A percentile compares a stretch with the other conserved stretches of the same genome.
These are phyloP conservation scores for Leishmania lainsoni DNA, from an alignment of 208 protist species.

Conservation along the genomic window DNA sequence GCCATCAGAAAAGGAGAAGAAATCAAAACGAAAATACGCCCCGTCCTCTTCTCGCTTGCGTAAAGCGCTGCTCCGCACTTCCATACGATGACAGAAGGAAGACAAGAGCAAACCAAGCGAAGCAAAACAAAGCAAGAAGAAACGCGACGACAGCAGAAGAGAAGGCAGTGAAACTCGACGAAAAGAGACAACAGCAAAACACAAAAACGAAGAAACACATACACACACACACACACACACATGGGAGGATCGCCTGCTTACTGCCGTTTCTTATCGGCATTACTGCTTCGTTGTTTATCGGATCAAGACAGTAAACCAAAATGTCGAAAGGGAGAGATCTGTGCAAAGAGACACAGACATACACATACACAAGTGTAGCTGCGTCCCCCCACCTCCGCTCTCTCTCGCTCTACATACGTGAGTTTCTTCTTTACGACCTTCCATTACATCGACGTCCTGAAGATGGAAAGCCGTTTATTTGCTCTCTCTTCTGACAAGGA, in stretches of 20 bases:
- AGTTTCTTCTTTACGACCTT: neutral
- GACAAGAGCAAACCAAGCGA: neutral
- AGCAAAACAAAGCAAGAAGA: neutral
- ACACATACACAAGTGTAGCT: neutral
- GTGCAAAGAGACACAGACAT: neutral
- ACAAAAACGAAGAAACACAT: neutral
- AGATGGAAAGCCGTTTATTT: neutral
- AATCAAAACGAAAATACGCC: neutral
- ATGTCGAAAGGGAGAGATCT: neutral
- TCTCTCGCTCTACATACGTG: neutral
- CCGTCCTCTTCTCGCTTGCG: neutral
- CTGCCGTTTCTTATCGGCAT: too few relatives aligned
- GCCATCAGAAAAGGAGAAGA: neutral
- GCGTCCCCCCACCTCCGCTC: neutral
- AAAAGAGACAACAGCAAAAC: neutral
- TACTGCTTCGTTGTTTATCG: neutral
- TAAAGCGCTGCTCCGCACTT: neutral
- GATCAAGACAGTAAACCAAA: neutral
- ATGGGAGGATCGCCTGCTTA: too few relatives aligned
- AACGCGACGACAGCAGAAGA: neutral
- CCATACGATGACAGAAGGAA: neutral
- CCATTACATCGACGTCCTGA: neutral
- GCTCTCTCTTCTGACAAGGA: too few relatives aligned
- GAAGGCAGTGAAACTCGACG: neutral
- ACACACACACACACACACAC: neutral